Conservation (phyloP, 2,329 filamentous ascomycete genomes). For the Aspergillus proliferans region DNA sequence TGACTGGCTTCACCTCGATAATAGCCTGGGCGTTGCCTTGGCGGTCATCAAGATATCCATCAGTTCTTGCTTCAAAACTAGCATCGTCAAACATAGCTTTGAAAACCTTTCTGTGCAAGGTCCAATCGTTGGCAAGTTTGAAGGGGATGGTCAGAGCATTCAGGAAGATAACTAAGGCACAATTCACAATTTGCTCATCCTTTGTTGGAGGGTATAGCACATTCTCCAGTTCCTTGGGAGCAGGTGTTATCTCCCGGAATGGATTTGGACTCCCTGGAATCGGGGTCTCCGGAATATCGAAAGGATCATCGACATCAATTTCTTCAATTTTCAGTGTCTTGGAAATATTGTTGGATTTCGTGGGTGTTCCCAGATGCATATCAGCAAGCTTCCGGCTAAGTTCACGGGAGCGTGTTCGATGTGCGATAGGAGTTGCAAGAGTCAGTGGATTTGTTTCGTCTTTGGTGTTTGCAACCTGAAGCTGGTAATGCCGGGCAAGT, state of each 20-base stretch:
- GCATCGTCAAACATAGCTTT: constrained; percentile 6
- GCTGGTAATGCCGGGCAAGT: constrained; percentile 5
- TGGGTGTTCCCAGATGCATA: not conserved
- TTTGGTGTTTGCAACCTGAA: constrained; percentile 1
- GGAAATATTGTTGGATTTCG: not conserved
- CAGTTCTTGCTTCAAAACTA: constrained; percentile 11
- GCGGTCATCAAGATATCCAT: constrained; percentile 12
- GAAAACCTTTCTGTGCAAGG: constrained; percentile 9
- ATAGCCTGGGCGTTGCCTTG: constrained; percentile 1
- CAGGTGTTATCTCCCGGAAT: constrained; percentile 2
- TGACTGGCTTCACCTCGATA: constrained; percentile 11
- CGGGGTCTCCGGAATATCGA: not conserved
- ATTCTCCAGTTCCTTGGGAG: constrained; percentile 5
- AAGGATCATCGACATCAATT: not conserved
- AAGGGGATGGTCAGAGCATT: constrained; percentile 11
- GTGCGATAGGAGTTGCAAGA: constrained; percentile 5
- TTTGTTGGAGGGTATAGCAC: constrained; percentile 8
- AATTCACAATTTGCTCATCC: constrained; percentile 18
- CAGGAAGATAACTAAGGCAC: constrained; percentile 9
- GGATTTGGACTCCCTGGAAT: not conserved
- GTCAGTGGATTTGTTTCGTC: not conserved
- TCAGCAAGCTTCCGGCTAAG: not conserved
- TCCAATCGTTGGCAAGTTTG: constrained; percentile 6
- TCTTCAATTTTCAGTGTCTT: not conserved
- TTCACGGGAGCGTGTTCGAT: constrained; percentile 1